Percentiles rank a stretch among this genome's conserved stretches.
These are phyloP conservation scores for Collybiopsis luxurians DNA, from an alignment of 768 basidiomycete species.

Conservation along the genomic window DNA sequence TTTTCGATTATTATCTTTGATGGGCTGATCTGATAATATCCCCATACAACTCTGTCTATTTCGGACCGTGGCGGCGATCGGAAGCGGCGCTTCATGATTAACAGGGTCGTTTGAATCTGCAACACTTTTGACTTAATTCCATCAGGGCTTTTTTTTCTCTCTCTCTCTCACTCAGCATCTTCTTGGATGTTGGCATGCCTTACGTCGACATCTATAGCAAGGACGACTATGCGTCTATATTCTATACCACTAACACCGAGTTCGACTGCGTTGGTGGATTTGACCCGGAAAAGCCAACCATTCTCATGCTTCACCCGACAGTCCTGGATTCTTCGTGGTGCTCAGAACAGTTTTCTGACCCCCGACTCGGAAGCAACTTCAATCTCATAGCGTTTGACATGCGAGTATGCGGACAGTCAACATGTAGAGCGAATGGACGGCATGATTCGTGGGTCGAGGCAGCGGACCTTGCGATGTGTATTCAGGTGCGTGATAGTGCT, in stretches of 20 bases:
- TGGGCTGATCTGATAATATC: background rate
- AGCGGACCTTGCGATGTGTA: conserved; percentile 69
- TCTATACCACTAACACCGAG: conserved; percentile 65
- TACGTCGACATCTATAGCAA: conserved; percentile 60
- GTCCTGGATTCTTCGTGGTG: conserved; percentile 73
- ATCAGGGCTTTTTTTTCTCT: background rate
- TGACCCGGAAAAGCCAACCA: conserved; percentile 60
- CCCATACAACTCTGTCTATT: too few species aligned
- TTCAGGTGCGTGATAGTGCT: conserved; percentile 43
- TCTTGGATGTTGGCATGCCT: conserved; percentile 45
- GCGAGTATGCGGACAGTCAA: conserved; percentile 59
- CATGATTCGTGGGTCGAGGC: conserved; percentile 80
- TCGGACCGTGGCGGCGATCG: background rate
- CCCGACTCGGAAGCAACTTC: conserved; percentile 51
- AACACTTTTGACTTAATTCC: background rate
- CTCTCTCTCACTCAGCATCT: too few species aligned
- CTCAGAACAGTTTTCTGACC: conserved; percentile 63
- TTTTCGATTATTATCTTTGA: background rate
- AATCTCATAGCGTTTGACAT: conserved; percentile 79
- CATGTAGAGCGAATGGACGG: conserved; percentile 46
- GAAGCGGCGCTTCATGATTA: background rate
- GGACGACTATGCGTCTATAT: conserved; percentile 69
- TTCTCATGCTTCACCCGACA: conserved; percentile 66
- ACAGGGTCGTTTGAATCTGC: too few species aligned
- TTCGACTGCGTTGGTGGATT: conserved; percentile 64